Conservation (phyloP, 1,139 yeast species). For the Nakaseomyces bracarensis region DNA sequence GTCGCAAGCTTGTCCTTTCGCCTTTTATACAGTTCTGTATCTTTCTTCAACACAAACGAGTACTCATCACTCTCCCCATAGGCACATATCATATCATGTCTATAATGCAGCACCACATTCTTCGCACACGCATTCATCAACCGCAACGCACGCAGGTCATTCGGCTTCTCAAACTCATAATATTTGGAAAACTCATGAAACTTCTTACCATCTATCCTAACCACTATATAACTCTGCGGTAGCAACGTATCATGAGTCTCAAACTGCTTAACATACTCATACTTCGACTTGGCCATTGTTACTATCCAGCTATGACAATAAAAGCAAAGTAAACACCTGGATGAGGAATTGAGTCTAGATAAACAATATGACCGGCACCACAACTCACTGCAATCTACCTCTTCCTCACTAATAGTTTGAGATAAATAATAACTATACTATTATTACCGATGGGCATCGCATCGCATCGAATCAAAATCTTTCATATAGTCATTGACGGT, state of each 20-base stretch:
- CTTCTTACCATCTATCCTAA: slow-evolving; percentile 89
- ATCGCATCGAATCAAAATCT: too few species aligned
- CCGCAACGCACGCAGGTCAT: slow-evolving; percentile 64
- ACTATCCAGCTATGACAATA: too few species aligned
- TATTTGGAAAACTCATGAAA: slow-evolving; percentile 74
- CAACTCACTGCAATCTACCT: too few species aligned
- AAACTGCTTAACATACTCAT: slow-evolving; percentile 76
- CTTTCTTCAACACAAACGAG: slow-evolving; percentile 61
- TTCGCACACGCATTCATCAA: slow-evolving; percentile 79
- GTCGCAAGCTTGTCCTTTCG: slow-evolving; percentile 71
- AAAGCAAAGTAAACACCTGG: too few species aligned
- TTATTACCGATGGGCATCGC: too few species aligned
- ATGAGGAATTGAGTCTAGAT: too few species aligned
- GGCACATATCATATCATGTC: slow-evolving; percentile 68
- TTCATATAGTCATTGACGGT: too few species aligned
- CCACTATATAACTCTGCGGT: slow-evolving; percentile 73
- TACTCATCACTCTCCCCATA: slow-evolving; percentile 97
- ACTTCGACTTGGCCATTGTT: slow-evolving; percentile 69
- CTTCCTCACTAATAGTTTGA: too few species aligned
- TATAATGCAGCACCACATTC: slow-evolving; percentile 42
- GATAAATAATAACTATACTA: too few species aligned
- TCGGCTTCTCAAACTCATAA: slow-evolving; percentile 78
- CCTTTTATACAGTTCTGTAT: slow-evolving; percentile 65
- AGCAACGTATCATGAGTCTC: slow-evolving; percentile 67
- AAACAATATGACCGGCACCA: too few species aligned